Base-by-base conservation (phyloP, 495 filamentous ascomycete species). In the Baudoinia panamericana region DNA sequence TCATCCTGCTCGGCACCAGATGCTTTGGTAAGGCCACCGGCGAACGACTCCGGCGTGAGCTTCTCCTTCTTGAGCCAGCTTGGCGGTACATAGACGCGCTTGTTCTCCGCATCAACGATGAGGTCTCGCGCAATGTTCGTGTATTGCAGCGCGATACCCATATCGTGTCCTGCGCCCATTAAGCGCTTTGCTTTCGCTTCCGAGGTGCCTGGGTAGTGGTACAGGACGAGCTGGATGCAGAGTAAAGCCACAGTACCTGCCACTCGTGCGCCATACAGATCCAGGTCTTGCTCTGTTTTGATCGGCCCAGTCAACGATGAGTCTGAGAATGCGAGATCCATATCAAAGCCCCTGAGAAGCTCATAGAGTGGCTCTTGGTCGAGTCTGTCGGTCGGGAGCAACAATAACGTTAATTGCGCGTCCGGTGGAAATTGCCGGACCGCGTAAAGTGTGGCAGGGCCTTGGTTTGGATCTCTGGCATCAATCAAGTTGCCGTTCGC, bases 111-210 rank as follows among this genome's bases (percentile, higher is more conserved):
- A 53, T 82, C 78, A 4, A 72, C 70, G 7, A 54, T 43, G 16
- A 82, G 73, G 46, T 83, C 78, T 6, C 78, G 72, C 19, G 78
- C 72, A 44, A 83, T 79, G 42, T 82, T 83, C 37, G 81, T 67
- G 46, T 74, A 80, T 45, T 83, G 78, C 21, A 83, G 55, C 13
- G 78, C 76, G 29, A 73, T 63, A 0, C 78, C 78, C 78, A 82
- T 82, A 1, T 60, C 63, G 5, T 61, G 56, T 5, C 72, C 74
- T 4, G 73, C 66, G 7, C 55, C 37, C 2, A 72, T 51, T 5
- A 57, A 46, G 21, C 25, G 20, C 31, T 37, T 31, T 4, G 45
- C 45, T 2, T 35, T 36, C 9, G 54, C 27, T 20, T 61, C 41
- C 5, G 46, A 43, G 1, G 16, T 41, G 20, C 41, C 53, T 7